Base-by-base conservation (phyloP, 2,329 filamentous ascomycete genomes). In the Penicillium decumbens region DNA sequence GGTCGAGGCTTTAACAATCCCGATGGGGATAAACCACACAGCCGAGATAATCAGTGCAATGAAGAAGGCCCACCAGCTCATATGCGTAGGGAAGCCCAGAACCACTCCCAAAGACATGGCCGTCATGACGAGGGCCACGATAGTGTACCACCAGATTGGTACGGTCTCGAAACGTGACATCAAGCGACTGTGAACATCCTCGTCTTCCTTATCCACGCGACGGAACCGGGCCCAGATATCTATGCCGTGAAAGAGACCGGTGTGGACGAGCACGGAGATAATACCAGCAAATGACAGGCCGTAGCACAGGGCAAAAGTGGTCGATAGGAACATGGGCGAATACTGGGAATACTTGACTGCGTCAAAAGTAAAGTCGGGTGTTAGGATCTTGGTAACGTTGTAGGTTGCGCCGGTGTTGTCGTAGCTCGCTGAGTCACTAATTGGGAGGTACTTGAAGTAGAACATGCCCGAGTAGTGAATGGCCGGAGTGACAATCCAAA, bases 231-330 rank as follows among this genome's bases (percentile, higher is more conserved):
- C 71, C 80, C 81, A 84, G 42, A 89, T 83, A 45, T 83, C 80
- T 54, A 80, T 75, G 29, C 86, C 78, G 51, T 89, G 81, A 66
- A 87, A 82, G 4, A 89, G 71, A 53, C 74, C 80, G 0, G 81
- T 85, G 61, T 89, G 81, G 0, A 87, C 77, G n/a, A 89, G 69
- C 1, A 89, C 76, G 0, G 85, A 79, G 0, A 85, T 75, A 35
- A 89, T 86, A 43, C 84, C 79, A 3, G 87, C 86, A 62, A 89
- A 89, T 0, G 83, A 87, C 1, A 89, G 70, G 0, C 85, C 87
- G 58, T 89, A 89, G 0, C 78, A 76, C 50, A 89, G 70, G 53
- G 83, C 79, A 63, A 88, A 89, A 0, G 85, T 86, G 1, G 85
- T 88, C 54, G 84, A 87, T 43, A 89, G 59, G 55, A 70, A 70